A percentile compares a stretch with the other conserved stretches of the same genome.
phyloP scores from a whole-genome alignment of 805 yeast genomes.

The Cyberlindnera mrakii region DNA sequence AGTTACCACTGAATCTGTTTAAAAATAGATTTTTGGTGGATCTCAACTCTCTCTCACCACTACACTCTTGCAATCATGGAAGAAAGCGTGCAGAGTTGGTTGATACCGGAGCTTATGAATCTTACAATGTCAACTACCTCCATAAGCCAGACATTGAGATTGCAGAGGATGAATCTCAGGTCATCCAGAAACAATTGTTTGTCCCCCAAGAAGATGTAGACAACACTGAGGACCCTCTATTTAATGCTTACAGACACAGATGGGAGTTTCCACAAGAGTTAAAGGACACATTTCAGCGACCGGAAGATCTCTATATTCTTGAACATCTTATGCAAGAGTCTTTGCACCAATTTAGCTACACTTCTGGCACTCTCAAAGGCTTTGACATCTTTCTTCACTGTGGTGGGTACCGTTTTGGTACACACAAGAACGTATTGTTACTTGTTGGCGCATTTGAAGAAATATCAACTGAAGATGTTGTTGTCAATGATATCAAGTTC shows the following conservation, averaged over 20 bases:
- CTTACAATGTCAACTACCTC: conserved; percentile 12
- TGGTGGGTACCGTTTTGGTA: conserved; percentile 27
- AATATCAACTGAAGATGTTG: conserved; percentile 29
- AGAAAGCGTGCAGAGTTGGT: conserved; percentile 19
- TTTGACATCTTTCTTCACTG: conserved; percentile 32
- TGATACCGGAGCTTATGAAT: conserved; percentile 2
- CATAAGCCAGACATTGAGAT: conserved; percentile 11
- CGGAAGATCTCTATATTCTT: not conserved
- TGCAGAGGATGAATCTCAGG: conserved; percentile 9
- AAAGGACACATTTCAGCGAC: conserved; percentile 10
- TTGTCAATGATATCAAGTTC: conserved; percentile 14
- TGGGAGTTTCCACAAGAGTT: conserved; percentile 20
- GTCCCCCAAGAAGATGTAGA: conserved; percentile 6
- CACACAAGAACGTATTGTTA: conserved; percentile 12
- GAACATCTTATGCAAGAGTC: not conserved
- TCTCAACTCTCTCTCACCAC: conserved; percentile 48
- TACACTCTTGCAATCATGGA: conserved; percentile 6
- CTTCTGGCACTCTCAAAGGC: conserved; percentile 15
- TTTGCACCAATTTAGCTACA: not conserved
- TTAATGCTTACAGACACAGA: conserved; percentile 9
- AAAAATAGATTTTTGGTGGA: conserved; percentile 45
- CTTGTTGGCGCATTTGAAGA: conserved; percentile 8
- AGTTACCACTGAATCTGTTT: conserved; percentile 48
- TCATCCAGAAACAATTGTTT: conserved; percentile 8
- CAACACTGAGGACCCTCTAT: conserved; percentile 12